Evolutionary conservation across 352 stramenopile genomes (phyloP), one percentile per base, ranked within the genome.

Genomic region (Phytophthora pinifolia): DNA sequence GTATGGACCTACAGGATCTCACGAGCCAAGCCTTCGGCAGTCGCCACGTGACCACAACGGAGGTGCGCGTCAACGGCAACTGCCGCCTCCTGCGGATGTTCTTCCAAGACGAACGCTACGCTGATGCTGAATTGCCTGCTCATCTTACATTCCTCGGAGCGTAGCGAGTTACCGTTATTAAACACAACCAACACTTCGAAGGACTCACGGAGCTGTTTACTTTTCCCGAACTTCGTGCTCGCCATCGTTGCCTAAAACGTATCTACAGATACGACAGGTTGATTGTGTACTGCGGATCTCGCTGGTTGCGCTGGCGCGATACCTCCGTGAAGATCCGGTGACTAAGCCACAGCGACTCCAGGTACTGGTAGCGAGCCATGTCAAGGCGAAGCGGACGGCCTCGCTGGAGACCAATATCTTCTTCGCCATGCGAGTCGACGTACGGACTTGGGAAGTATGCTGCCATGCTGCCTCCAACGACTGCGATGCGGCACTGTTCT

Each of bases 361-460:
- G 56, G 43, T 89, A 76, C 4, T 61, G 62, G 54, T 92, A 95
- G 4, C 86, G 78, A 43, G 67, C 75, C 51, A 62, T 75, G 46
- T 95, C 86, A 25, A 95, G 67, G 3, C 83, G 83, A 54, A 96
- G 71, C 9, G 86, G 84, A 1, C 84, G 83, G 9, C 86, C 84
- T 10, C 86, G 80, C 39, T 93, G 82, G 9, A 96, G 67, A 0
- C 83, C 84, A 5, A 91, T 54, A 38, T 96, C 86, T 68, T 96
- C 86, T 67, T 96, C 86, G 20, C 86, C 86, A 36, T 94, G 81
- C 3, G 80, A 71, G 17, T 96, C 86, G 20, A 96, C 86, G 56
- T 96, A 96, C 33, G 83, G 83, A 38, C 83, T 84, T 29, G 83
- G 84, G 35, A 94, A 96, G 42, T 96, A 82, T 20, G 86, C 84